Evolutionary conservation across 805 yeast species (phyloP), one percentile per base, ranked within the genome.

Genomic region (Candida rishiriensis): DNA sequence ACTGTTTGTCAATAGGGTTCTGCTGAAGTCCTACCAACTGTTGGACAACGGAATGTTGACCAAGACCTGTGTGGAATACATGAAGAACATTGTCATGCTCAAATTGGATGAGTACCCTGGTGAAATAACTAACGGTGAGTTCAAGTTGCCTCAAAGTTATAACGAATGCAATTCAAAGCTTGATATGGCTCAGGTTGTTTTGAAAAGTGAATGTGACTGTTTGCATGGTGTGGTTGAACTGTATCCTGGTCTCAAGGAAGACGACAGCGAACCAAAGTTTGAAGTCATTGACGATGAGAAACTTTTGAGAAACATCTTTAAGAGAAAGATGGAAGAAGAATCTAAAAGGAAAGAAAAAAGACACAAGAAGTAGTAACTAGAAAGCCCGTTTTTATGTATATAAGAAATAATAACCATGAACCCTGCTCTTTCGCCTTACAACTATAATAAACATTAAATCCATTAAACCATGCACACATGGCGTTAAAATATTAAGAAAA

Each of bases 21-120:
- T 76, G 38, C 73, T 78, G 48, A 84, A 83, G 53, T 75, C 83
- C 49, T 72, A 76, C 49, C 88, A 83, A 54, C 60, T 83, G 42
- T 63, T 81, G 13, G 85, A 81, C 49, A 55, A 71, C 13, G 67
- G 67, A 3, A 71, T 69, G 43, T 57, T 81, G 28, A 82, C 88
- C 2, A 55, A 58, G 21, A 43, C 48, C 10, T 54, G 64, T 8
- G 41, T 51, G 11, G 44, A 49, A 0, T 60, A 68, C 48, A 67
- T 69, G 39, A 49, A 56, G 10, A 47, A 47, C 2, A 65, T 78
- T 12, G 28, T 76, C 6, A 47, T 58, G 2, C 31, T 34, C 3
- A 61, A 80, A 50, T 44, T 78, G 15, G 48, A 46, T 10, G 72
- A 78, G 40, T 85, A 85, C 49, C 83, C 86, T 2, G 42, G 36